phyloP scores from a whole-genome alignment of 257 asterid genomes.

The Dorcoceras hygrometricum region DNA sequence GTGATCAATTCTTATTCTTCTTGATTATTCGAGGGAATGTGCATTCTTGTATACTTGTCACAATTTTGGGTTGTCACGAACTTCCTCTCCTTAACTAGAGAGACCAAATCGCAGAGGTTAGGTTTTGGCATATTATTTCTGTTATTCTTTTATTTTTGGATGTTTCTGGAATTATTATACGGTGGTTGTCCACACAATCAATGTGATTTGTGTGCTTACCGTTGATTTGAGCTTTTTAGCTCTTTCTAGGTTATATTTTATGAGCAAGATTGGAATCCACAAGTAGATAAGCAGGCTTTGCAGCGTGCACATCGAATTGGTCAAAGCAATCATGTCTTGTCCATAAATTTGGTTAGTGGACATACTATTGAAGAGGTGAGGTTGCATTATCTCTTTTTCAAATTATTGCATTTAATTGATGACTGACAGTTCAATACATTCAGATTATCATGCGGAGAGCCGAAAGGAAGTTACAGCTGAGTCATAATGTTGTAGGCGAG shows the following conservation, averaged over 20 bases:
- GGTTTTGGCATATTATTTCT: background rate
- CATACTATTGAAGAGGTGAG: slow-evolving; percentile 87
- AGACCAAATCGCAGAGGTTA: background rate
- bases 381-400: background rate
- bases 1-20: too few relatives aligned
- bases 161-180: slow-evolving; percentile 13
- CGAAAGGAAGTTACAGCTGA: slow-evolving; percentile 76
- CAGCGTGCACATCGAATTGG: slow-evolving; percentile 99
- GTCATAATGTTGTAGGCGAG: slow-evolving; percentile 81
- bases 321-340: slow-evolving; percentile 75
- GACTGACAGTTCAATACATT: slow-evolving; percentile 31
- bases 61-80: background rate
- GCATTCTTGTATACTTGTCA: background rate
- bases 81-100: background rate
- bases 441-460: slow-evolving; percentile 92
- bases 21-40: background rate
- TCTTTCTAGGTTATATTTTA: slow-evolving; percentile 75
- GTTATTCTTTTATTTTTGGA: slow-evolving; percentile 7
- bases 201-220: slow-evolving; percentile 13
- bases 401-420: slow-evolving; percentile 15
- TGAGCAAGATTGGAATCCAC: slow-evolving; percentile 99
- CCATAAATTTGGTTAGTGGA: slow-evolving; percentile 73
- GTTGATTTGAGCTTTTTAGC: slow-evolving; percentile 17
- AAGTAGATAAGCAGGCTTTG: slow-evolving; percentile 96
- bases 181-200: slow-evolving; percentile 7